phyloP scores from a whole-genome alignment of 768 basidiomycete genomes.

The Tubosaeta sp. region DNA sequence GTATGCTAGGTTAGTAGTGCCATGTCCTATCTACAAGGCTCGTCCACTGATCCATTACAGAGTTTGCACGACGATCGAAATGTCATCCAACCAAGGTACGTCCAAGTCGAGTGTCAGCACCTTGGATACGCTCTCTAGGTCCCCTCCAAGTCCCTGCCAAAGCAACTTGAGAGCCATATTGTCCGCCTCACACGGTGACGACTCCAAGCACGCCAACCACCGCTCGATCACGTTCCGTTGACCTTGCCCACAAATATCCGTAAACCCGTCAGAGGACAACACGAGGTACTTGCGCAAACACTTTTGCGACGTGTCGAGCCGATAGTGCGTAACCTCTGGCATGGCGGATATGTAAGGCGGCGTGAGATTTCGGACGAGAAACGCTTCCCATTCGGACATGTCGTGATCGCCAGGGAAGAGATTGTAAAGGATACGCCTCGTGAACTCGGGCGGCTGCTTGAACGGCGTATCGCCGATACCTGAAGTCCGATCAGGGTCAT shows the following conservation, averaged over 20 bases:
- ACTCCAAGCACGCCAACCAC: constrained; percentile 49
- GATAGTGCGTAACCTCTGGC: constrained; percentile 60
- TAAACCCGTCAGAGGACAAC: constrained; percentile 63
- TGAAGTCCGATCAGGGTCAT: constrained; percentile 22
- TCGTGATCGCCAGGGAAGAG: constrained; percentile 59
- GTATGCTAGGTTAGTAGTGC: constrained; percentile 3
- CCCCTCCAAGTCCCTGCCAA: constrained; percentile 54
- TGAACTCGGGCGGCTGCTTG: constrained; percentile 69
- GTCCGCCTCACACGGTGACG: constrained; percentile 12
- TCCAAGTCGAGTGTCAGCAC: constrained; percentile 64
- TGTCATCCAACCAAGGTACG: constrained; percentile 64
- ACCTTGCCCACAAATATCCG: constrained; percentile 52
- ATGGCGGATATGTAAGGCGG: constrained; percentile 64
- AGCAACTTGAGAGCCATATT: constrained; percentile 59
- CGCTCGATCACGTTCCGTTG: constrained; percentile 44
- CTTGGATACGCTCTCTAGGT: constrained; percentile 48
- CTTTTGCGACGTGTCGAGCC: constrained; percentile 32
- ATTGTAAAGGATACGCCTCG: constrained; percentile 61
- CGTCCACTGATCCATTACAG: constrained; percentile 28
- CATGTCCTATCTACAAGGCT: not conserved
- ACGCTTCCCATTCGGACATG: constrained; percentile 62
- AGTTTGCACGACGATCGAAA: constrained; percentile 60
- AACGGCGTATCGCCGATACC: constrained; percentile 70
- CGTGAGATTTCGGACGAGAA: constrained; percentile 55
- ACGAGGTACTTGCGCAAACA: constrained; percentile 50